phyloP scores from a whole-genome alignment of 257 asterid genomes.

The Cruciata laevipes region DNA sequence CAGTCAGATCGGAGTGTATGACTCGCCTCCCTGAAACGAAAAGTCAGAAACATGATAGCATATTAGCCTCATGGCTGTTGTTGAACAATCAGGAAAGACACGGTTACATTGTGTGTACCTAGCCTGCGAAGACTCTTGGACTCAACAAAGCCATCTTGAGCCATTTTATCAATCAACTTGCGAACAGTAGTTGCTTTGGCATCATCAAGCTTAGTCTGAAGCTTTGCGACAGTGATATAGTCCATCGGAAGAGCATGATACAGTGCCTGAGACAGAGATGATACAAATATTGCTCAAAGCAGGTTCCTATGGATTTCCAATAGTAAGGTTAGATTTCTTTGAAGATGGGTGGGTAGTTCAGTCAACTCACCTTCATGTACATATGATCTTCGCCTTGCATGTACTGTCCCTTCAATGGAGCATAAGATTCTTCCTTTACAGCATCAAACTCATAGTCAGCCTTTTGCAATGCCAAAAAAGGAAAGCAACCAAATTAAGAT shows the following conservation, averaged over 20 bases:
- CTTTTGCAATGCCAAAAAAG: constrained; percentile 29
- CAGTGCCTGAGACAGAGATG: constrained; percentile 53
- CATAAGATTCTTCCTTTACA: constrained; percentile 69
- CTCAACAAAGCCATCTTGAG: constrained; percentile 74
- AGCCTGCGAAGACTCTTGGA: constrained; percentile 66
- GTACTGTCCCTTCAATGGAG: constrained; percentile 22
- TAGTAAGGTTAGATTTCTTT: no score
- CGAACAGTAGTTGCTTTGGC: constrained; percentile 53
- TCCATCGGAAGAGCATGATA: constrained; percentile 80
- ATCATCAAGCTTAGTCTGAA: constrained; percentile 64
- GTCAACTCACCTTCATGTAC: constrained; percentile 66
- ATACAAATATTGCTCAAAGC: neutral
- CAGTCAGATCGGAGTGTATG: constrained; percentile 73
- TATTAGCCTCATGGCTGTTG: neutral
- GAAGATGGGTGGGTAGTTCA: no score
- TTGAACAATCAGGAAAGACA: neutral
- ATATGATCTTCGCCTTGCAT: constrained; percentile 35
- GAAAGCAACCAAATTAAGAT: neutral
- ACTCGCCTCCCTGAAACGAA: constrained; percentile 79
- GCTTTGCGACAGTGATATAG: constrained; percentile 57
- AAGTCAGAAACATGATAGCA: constrained; percentile 7
- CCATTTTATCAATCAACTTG: constrained; percentile 80
- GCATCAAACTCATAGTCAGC: constrained; percentile 63
- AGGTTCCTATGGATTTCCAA: neutral
- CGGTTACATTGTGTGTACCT: constrained; percentile 32